Percentiles rank a stretch among this genome's conserved stretches.
phyloP scores from a whole-genome alignment of 495 filamentous ascomycete genomes.

The Xanthoparmelia taractica region DNA sequence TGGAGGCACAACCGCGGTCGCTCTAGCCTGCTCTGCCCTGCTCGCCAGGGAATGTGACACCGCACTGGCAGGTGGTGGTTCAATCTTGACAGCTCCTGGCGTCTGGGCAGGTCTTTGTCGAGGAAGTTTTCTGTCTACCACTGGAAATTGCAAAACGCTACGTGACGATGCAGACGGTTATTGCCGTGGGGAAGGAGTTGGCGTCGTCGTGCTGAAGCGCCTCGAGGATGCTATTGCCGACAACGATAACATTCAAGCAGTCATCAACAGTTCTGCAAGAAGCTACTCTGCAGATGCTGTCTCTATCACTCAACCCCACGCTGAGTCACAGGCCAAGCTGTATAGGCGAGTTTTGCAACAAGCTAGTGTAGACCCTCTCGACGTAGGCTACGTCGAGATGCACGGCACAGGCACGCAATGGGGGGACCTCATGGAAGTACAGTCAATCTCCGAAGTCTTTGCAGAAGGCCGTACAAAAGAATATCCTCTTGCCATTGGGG shows the following conservation, averaged over 20 bases:
- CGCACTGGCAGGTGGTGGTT: not conserved
- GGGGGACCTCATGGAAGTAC: conserved; percentile 34
- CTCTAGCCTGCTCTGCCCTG: not conserved
- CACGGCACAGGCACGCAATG: conserved; percentile 43
- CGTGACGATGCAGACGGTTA: conserved; percentile 63
- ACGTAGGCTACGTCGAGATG: conserved; percentile 45
- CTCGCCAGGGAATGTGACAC: not conserved
- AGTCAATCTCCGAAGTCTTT: conserved; percentile 30
- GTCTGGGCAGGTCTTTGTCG: conserved; percentile 45
- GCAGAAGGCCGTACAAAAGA: conserved; percentile 37
- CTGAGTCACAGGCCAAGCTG: conserved; percentile 39
- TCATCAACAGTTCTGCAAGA: conserved; percentile 31
- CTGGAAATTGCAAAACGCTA: conserved; percentile 58
- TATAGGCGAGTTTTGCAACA: conserved; percentile 38
- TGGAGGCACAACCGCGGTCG: not conserved
- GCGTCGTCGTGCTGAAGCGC: conserved; percentile 36
- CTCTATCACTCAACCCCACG: conserved; percentile 41
- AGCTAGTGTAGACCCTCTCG: conserved; percentile 40
- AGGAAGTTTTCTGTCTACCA: conserved; percentile 61
- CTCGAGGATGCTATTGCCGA: conserved; percentile 40
- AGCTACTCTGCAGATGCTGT: conserved; percentile 41
- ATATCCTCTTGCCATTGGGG: conserved; percentile 58
- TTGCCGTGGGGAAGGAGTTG: conserved; percentile 47
- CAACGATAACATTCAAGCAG: conserved; percentile 40
- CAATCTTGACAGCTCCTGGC: not conserved